A percentile compares a stretch with the other conserved stretches of the same genome.
phyloP scores from a whole-genome alignment of 2,329 filamentous ascomycete genomes.

The Aspergillus hiratsukae region DNA sequence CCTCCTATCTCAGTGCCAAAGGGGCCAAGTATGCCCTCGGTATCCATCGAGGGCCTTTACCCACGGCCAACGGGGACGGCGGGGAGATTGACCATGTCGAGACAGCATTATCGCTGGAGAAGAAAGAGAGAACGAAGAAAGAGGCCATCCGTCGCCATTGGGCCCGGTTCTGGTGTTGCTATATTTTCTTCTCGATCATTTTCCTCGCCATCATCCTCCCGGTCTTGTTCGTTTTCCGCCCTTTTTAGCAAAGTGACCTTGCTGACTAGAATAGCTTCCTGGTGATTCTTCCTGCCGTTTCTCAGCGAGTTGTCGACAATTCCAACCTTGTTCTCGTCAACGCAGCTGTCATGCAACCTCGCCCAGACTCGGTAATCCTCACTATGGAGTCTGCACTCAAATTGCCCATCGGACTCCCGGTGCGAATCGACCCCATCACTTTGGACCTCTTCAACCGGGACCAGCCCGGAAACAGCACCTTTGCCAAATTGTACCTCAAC shows the following conservation, averaged over 20 bases:
- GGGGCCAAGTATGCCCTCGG: slow-evolving; percentile 29
- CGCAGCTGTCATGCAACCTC: slow-evolving; percentile 32
- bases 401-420: slow-evolving; percentile 32
- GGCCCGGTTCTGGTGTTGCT: slow-evolving; percentile 37
- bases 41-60: slow-evolving; percentile 26
- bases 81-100: slow-evolving; percentile 24
- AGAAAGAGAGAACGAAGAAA: slow-evolving; percentile 18
- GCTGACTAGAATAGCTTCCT: slow-evolving; percentile 30
- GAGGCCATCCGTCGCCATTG: slow-evolving; percentile 32
- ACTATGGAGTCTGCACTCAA: slow-evolving; percentile 33
- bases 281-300: slow-evolving; percentile 38
- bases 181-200: slow-evolving; percentile 36
- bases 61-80: slow-evolving; percentile 13
- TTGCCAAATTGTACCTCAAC: slow-evolving; percentile 20
- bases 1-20: slow-evolving; percentile 22
- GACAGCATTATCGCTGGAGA: slow-evolving; percentile 24
- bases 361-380: slow-evolving; percentile 28
- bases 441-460: slow-evolving; percentile 33
- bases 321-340: slow-evolving; percentile 33
- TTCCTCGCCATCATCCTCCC: slow-evolving; percentile 29
- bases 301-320: slow-evolving; percentile 36
- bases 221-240: slow-evolving; percentile 26
- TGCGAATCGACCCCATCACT: slow-evolving; percentile 32
- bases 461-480: slow-evolving; percentile 24
- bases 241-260: neutral